These are phyloP conservation scores for Verticillium dahliae DNA, from an alignment of 2,329 filamentous ascomycete species.

Conservation along the genomic window DNA sequence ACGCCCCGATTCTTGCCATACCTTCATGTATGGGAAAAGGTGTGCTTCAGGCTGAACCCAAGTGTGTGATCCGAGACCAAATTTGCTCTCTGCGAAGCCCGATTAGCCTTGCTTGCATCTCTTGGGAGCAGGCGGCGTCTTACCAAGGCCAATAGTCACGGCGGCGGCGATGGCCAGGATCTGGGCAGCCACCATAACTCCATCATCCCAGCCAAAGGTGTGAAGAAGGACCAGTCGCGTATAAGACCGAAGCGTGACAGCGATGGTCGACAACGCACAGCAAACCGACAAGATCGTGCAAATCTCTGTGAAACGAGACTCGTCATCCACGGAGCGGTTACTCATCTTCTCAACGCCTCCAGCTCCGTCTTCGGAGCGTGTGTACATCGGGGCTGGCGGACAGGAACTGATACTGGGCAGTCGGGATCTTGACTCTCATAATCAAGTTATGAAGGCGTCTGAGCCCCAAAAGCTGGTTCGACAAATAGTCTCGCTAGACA, in stretches of 20 bases:
- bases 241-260: slow-evolving; percentile 15
- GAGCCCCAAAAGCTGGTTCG: too few species aligned
- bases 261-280: slow-evolving; percentile 12
- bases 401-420: too few species aligned
- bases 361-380: neutral
- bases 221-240: slow-evolving; percentile 14
- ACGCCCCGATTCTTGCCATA: neutral
- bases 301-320: slow-evolving; percentile 14
- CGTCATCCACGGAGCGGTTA: slow-evolving; percentile 13
- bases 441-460: too few species aligned
- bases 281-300: slow-evolving; percentile 15
- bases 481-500: too few species aligned
- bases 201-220: slow-evolving; percentile 17
- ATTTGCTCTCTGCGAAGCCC: slow-evolving; percentile 12
- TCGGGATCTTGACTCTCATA: too few species aligned
- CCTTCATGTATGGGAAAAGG: slow-evolving; percentile 14
- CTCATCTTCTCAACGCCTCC: neutral
- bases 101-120: neutral
- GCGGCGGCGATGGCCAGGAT: slow-evolving; percentile 13
- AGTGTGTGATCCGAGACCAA: slow-evolving; percentile 16
- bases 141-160: slow-evolving; percentile 17
- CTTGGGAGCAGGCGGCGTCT: slow-evolving; percentile 2
- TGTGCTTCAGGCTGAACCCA: slow-evolving; percentile 11
- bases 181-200: slow-evolving; percentile 14
- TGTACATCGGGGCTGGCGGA: neutral